Percentiles rank a stretch among this genome's conserved stretches.
Conservation (phyloP, 2,329 filamentous ascomycete genomes). For the Pestalotiopsis sp. region DNA sequence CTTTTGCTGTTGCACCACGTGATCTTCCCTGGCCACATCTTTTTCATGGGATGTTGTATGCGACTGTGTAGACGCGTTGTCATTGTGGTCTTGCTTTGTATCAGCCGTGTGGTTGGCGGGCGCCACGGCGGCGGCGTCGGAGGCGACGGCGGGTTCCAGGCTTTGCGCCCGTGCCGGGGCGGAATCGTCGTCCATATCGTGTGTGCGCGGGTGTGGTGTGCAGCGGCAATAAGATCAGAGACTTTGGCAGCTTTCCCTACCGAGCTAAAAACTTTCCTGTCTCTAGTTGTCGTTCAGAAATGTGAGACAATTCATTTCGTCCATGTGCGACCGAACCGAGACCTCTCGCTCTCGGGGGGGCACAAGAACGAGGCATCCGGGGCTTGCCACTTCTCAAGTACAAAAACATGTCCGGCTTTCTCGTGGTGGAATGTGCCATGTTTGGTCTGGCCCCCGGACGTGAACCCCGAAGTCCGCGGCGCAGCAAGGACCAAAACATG, state of each 20-base stretch:
- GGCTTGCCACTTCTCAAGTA: no score
- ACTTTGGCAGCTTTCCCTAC: not conserved
- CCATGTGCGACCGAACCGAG: no score
- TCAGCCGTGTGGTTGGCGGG: not conserved
- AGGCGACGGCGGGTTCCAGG: not conserved
- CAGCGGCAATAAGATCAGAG: not conserved
- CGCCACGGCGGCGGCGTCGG: not conserved
- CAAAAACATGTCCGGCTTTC: no score
- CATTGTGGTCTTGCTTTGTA: not conserved
- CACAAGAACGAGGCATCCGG: no score
- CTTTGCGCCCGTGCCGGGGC: not conserved
- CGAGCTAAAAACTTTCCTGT: no score
- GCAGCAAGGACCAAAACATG: not conserved
- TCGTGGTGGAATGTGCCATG: no score
- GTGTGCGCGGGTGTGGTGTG: not conserved
- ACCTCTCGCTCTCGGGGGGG: no score
- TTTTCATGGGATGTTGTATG: not conserved
- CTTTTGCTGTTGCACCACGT: not conserved
- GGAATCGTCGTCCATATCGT: slow-evolving; percentile 5
- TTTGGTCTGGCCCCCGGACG: not conserved
- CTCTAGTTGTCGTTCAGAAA: no score
- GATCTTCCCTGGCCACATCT: not conserved
- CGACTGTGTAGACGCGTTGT: not conserved
- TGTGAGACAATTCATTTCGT: no score
- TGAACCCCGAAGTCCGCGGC: not conserved